Evolutionary conservation across 179 eudicot species (phyloP).

Genomic region (Heliamphora pulchella): DNA sequence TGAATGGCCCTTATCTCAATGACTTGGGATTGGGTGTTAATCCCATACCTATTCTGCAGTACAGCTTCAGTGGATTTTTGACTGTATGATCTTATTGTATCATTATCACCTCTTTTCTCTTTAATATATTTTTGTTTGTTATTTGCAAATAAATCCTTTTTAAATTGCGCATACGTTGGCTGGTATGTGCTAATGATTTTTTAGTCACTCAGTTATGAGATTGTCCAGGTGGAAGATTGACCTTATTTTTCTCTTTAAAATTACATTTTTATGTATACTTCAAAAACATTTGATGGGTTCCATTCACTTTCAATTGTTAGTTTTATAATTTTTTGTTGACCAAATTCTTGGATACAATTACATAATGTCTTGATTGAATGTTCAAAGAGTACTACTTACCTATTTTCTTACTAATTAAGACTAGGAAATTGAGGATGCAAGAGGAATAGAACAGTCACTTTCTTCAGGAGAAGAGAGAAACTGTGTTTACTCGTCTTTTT

Average conservation of each 20-base stretch:
- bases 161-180: background rate
- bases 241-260: background rate
- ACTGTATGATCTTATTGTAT: constrained; percentile 59
- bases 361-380: background rate
- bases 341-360: background rate
- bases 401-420: background rate
- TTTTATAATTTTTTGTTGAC: background rate
- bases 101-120: constrained; percentile 17
- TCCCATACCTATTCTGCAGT: constrained; percentile 75
- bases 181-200: background rate
- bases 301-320: background rate
- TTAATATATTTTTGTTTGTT: constrained; percentile 4
- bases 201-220: constrained; percentile 4
- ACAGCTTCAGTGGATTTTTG: constrained; percentile 90
- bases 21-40: constrained; percentile 90
- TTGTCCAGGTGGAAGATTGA: background rate
- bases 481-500: too few relatives aligned
- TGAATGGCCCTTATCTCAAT: constrained; percentile 87
- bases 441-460: background rate
- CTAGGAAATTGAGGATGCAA: background rate
- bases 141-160: background rate
- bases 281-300: background rate
- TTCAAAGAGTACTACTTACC: background rate
- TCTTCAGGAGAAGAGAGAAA: too few relatives aligned
- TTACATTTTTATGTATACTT: background rate